These are phyloP conservation scores for Cudoniella acicularis DNA, from an alignment of 495 filamentous ascomycete species.

Conservation along the genomic window DNA sequence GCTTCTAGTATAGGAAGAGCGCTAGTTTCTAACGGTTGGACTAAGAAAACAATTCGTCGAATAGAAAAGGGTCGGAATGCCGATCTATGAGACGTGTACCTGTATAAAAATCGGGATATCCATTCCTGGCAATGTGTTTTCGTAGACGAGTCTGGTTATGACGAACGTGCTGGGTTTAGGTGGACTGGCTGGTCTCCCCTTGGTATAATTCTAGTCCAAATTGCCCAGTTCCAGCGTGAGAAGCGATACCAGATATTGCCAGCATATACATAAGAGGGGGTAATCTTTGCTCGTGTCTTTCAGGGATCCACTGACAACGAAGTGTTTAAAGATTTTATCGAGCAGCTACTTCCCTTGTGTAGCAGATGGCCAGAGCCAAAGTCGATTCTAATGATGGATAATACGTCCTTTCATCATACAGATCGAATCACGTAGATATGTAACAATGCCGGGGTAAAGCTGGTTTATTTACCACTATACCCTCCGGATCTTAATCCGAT, in stretches of 20 bases:
- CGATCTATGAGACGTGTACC: slow-evolving; percentile 19
- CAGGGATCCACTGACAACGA: slow-evolving; percentile 35
- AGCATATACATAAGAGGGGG: slow-evolving; percentile 38
- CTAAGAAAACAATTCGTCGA: slow-evolving; percentile 17
- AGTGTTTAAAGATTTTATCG: slow-evolving; percentile 41
- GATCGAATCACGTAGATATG: slow-evolving; percentile 32
- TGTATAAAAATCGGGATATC: slow-evolving; percentile 25
- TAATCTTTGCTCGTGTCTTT: slow-evolving; percentile 32
- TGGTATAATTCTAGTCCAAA: slow-evolving; percentile 20
- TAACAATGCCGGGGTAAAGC: slow-evolving; percentile 33
- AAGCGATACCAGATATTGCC: slow-evolving; percentile 34
- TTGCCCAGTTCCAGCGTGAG: slow-evolving; percentile 21
- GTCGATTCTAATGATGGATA: slow-evolving; percentile 43
- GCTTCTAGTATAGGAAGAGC: slow-evolving; percentile 11
- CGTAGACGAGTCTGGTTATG: slow-evolving; percentile 33
- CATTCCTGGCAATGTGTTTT: slow-evolving; percentile 31
- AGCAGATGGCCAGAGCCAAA: slow-evolving; percentile 34
- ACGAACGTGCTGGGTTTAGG: slow-evolving; percentile 27
- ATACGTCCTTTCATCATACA: slow-evolving; percentile 37
- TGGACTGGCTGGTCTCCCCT: slow-evolving; percentile 30
- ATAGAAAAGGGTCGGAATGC: slow-evolving; percentile 19
- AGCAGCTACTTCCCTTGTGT: slow-evolving; percentile 35
- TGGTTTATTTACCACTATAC: slow-evolving; percentile 35
- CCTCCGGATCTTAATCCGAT: slow-evolving; percentile 34
- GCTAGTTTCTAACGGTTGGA: slow-evolving; percentile 11